A percentile compares a stretch with the other conserved stretches of the same genome.
Conservation (phyloP, 495 filamentous ascomycete genomes). For the Talaromyces borbonicus region DNA sequence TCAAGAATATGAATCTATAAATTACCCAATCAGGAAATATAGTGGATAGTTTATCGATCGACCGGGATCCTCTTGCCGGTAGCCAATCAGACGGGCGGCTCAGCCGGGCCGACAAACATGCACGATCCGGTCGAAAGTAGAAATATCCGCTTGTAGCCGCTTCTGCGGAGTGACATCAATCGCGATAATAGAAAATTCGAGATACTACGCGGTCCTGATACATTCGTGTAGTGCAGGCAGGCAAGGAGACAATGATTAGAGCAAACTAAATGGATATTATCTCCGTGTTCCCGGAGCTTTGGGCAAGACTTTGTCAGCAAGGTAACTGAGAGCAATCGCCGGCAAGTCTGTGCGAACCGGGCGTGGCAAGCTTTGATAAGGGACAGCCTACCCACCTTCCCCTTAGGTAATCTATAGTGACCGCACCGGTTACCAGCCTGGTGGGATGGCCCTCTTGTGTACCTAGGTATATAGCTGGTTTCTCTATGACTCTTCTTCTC, state of each 20-base stretch:
- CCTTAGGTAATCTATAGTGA: neutral
- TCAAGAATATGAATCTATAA: neutral
- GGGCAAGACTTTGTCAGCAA: no score
- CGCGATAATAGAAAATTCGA: no score
- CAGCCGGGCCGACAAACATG: constrained; percentile 3
- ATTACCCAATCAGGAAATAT: neutral
- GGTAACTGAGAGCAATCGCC: no score
- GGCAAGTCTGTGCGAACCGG: no score
- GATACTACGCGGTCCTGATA: no score
- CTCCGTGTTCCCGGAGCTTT: no score
- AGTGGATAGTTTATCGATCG: constrained; percentile 1
- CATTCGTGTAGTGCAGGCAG: no score
- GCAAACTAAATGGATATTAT: no score
- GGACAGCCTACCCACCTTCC: neutral
- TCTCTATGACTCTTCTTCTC: neutral
- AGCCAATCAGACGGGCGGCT: constrained; percentile 5
- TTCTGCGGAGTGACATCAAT: neutral
- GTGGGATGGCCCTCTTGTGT: neutral
- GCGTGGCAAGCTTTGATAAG: neutral
- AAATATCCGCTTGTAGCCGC: constrained; percentile 1
- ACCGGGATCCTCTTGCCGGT: constrained; percentile 6
- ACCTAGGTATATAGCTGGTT: neutral
- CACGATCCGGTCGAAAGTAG: constrained; percentile 6
- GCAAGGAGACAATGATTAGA: no score
- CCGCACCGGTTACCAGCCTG: neutral